Evolutionary conservation across 495 filamentous ascomycete genomes (phyloP).

Genomic region (Aspergillus heteromorphus): DNA sequence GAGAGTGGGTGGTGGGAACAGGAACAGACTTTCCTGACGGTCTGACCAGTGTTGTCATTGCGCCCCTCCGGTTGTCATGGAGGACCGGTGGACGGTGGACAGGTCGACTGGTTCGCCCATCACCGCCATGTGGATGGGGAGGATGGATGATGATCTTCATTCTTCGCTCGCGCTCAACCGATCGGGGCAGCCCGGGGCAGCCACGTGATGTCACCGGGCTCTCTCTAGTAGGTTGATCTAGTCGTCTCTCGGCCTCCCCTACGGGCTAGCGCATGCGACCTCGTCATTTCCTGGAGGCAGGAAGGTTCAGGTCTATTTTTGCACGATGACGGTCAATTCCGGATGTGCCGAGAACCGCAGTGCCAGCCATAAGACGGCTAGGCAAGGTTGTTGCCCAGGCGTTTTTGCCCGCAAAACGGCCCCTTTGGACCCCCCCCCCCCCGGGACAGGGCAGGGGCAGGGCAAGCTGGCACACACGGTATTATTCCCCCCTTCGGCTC

Average conservation of each 20-base stretch:
- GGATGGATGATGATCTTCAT: background rate
- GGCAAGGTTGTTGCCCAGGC: constrained; percentile 10
- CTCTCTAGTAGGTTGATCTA: no score
- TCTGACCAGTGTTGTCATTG: background rate
- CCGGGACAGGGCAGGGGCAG: no score
- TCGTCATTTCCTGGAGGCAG: background rate
- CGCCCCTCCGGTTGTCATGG: background rate
- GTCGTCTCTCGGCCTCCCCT: background rate
- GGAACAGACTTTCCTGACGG: no score
- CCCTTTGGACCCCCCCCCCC: constrained; percentile 4
- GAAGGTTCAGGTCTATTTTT: background rate
- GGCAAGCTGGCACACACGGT: no score
- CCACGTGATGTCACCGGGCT: constrained; percentile 10
- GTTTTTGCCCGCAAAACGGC: constrained; percentile 15
- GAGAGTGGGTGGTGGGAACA: no score
- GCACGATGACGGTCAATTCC: background rate
- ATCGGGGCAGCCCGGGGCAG: background rate
- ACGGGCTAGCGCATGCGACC: background rate
- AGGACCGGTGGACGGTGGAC: background rate
- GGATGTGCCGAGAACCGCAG: background rate
- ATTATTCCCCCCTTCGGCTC: background rate
- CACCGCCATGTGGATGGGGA: background rate
- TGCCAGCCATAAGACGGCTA: no score
- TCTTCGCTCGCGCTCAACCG: background rate
- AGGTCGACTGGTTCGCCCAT: background rate